phyloP scores from a whole-genome alignment of 192 early-diverging fungal genomes.

The Coemansia sp. region DNA sequence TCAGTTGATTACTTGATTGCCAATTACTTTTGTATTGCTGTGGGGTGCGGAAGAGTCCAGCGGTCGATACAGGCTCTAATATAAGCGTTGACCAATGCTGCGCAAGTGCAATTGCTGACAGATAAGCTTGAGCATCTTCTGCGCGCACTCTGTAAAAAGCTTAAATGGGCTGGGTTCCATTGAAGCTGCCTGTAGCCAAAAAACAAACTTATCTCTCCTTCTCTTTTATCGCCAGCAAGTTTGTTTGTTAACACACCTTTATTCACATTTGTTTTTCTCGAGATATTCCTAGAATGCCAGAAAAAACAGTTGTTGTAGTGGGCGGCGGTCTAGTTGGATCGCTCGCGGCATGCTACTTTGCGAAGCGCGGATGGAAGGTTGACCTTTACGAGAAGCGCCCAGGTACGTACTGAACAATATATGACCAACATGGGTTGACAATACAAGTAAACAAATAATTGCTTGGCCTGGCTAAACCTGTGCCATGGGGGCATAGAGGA shows the following conservation, averaged over 20 bases:
- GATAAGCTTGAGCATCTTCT: too few species aligned
- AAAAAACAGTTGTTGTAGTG: constrained; percentile 59
- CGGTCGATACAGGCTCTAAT: background rate
- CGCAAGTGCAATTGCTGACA: too few species aligned
- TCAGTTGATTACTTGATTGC: background rate
- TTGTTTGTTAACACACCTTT: too few species aligned
- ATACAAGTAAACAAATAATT: background rate
- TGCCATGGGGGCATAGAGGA: background rate
- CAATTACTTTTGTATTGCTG: background rate
- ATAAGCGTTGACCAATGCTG: too few species aligned
- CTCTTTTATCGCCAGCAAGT: too few species aligned
- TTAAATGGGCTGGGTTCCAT: too few species aligned
- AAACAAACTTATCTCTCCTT: too few species aligned
- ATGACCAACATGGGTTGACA: background rate
- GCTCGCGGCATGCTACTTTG: constrained; percentile 86
- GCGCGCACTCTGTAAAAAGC: too few species aligned
- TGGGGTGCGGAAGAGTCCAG: background rate
- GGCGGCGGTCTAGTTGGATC: constrained; percentile 95
- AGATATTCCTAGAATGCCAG: constrained; percentile 15
- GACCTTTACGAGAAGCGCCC: constrained; percentile 81
- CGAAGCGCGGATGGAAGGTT: constrained; percentile 87
- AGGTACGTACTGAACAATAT: constrained; percentile 27
- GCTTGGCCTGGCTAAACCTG: background rate
- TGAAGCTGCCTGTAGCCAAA: too few species aligned
- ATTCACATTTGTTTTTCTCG: background rate